These are phyloP conservation scores for Arabidopsis suecica DNA, from an alignment of 345 rosid genomes.

Conservation along the genomic window DNA sequence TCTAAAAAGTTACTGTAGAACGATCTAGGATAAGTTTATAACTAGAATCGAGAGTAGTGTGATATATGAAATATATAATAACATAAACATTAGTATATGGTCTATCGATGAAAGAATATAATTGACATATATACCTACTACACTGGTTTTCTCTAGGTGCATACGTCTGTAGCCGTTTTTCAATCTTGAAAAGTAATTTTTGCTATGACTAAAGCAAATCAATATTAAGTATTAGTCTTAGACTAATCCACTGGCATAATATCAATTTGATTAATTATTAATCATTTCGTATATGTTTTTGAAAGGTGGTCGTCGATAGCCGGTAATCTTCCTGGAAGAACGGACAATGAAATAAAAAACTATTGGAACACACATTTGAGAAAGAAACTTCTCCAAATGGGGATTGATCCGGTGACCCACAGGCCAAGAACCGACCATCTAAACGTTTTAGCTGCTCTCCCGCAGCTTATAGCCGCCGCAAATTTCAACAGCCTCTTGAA, in stretches of 20 bases:
- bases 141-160: slow-evolving; percentile 40
- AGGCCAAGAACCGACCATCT: slow-evolving; percentile 52
- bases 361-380: slow-evolving; percentile 50
- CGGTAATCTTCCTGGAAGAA: slow-evolving; percentile 46
- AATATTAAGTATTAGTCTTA: slow-evolving; percentile 30
- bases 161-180: slow-evolving; percentile 38
- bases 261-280: neutral
- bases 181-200: slow-evolving; percentile 28
- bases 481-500: slow-evolving; percentile 55
- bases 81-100: slow-evolving; percentile 16
- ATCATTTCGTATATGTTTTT: slow-evolving; percentile 14
- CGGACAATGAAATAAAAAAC: slow-evolving; percentile 48
- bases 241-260: slow-evolving; percentile 28
- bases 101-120: slow-evolving; percentile 12
- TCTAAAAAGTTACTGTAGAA: slow-evolving; percentile 15
- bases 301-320: slow-evolving; percentile 50
- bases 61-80: slow-evolving; percentile 5
- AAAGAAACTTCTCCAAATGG: slow-evolving; percentile 49
- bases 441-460: slow-evolving; percentile 54
- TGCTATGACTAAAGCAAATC: slow-evolving; percentile 17
- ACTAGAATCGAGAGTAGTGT: neutral
- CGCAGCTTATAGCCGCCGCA: slow-evolving; percentile 62
- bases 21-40: neutral
- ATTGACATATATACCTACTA: slow-evolving; percentile 35
- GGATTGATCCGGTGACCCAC: slow-evolving; percentile 46